Conservation (phyloP, 306 rosid genomes). For the Cercis canadensis region DNA sequence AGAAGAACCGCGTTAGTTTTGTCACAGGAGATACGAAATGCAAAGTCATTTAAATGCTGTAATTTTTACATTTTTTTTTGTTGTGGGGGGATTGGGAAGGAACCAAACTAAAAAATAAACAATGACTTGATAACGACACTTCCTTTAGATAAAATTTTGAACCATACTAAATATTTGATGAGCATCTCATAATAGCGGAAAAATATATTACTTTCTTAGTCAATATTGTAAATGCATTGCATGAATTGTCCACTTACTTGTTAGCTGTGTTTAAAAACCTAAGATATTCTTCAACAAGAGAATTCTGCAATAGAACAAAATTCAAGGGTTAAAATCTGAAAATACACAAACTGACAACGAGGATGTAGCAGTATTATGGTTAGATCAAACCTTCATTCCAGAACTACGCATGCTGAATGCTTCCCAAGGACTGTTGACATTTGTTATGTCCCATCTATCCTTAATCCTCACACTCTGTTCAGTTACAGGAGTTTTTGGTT, state of each 20-base stretch:
- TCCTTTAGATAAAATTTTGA: neutral
- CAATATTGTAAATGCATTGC: neutral
- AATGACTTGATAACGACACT: neutral
- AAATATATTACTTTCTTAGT: neutral
- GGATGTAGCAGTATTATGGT: neutral
- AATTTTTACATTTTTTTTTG: too few species aligned
- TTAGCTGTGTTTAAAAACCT: constrained; percentile 72
- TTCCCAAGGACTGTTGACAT: constrained; percentile 76
- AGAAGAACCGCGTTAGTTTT: constrained; percentile 23
- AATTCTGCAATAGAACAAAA: constrained; percentile 53
- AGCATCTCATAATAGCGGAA: constrained; percentile 3
- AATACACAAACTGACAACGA: neutral
- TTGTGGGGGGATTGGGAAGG: neutral
- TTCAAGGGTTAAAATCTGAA: constrained; percentile 16
- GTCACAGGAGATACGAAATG: constrained; percentile 5
- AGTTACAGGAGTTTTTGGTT: constrained; percentile 66
- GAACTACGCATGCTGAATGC: constrained; percentile 51
- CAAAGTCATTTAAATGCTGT: neutral
- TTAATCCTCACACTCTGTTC: constrained; percentile 36
- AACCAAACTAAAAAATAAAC: neutral
- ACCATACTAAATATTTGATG: neutral
- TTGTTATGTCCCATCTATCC: constrained; percentile 45
- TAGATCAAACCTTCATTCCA: constrained; percentile 72
- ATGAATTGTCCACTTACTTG: constrained; percentile 61
- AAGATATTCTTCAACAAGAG: constrained; percentile 65